Base-by-base conservation (phyloP, 129 eudicot genomes). In the Escallonia rubra region DNA sequence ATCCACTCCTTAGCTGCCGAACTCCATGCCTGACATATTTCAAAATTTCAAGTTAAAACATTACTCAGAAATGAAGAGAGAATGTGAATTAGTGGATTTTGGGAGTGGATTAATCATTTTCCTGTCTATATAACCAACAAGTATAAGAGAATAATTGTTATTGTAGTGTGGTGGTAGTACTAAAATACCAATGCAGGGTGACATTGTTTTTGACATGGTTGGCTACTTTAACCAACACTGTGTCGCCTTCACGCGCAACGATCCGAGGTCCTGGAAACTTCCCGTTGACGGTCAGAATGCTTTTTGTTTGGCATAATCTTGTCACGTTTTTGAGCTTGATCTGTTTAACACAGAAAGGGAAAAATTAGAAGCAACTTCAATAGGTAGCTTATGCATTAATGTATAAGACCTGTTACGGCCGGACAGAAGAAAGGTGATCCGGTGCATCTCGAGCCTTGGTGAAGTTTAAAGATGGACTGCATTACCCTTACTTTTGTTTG, bases 1-100 rank as follows among this genome's bases (percentile, higher is more conserved):
- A 83, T 40, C 82, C 88, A 13, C 72, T 83, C 16, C 71, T 70
- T 60, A 79, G 84, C 57, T 83, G 84, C 52, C 77, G 79, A 67
- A 83, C 72, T 45, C 88, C 88, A 65, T 83, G 88, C 88, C 88
- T 83, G 50, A 23, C 1, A 23, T 23, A 23, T 23, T 23, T 23
- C 34, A 23, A 23, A 23, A 0, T 23, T 23, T 23, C 1, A 23
- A 23, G 34, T 23, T 23, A 1, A 23, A 23, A 23, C 71, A 54
- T 61, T 60, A 54, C 49, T 57, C 46, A 71, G n/a, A 48, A 69
- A 41, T 10, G 4, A 41, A 41, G 34, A 23, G 1, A 0, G 34
- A 23, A 23, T 23, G 34, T n/a, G n/a, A n/a, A 23, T 23, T 23
- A 23, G 34, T 23, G 0, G 34, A 23, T 23, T 23, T 23, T 0